Evolutionary conservation across 2,329 filamentous ascomycete species (phyloP).

Genomic region (Gremmenia infestans): DNA sequence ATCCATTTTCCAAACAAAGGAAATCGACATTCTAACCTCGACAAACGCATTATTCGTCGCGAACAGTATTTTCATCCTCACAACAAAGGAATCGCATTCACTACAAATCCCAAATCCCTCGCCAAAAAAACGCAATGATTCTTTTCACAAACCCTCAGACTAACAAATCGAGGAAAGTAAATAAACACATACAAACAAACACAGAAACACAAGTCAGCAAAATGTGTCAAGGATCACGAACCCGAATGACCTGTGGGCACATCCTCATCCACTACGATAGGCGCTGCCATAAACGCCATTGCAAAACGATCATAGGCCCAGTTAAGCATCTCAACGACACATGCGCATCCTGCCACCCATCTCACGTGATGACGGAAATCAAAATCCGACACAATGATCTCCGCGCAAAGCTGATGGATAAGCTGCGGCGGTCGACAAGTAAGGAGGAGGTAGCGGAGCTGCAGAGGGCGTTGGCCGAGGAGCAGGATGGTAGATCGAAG

Average conservation of each 20-base stretch:
- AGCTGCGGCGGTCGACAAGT: conserved; percentile 26
- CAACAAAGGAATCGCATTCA: no score
- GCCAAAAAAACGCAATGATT: no score
- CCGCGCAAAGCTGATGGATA: conserved; percentile 25
- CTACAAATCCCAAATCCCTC: no score
- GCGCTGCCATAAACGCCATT: neutral
- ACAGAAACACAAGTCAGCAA: no score
- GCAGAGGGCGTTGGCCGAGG: conserved; percentile 6
- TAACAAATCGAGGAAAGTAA: no score
- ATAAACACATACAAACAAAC: no score
- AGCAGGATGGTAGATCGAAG: conserved; percentile 1
- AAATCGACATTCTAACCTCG: no score
- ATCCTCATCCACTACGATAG: conserved; percentile 4
- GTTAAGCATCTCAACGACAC: conserved; percentile 29
- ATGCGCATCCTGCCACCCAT: conserved; percentile 36
- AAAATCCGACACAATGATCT: conserved; percentile 27
- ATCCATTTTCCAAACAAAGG: no score
- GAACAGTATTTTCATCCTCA: no score
- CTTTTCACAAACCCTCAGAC: no score
- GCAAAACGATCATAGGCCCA: conserved; percentile 1
- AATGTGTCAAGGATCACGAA: conserved; percentile 14
- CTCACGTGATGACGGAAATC: conserved; percentile 21
- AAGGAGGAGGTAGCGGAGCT: conserved; percentile 13
- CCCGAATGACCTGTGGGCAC: conserved; percentile 11
- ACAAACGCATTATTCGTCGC: no score